Percentiles rank a stretch among this genome's conserved stretches.
These are phyloP conservation scores for Alternaria hordeiaustralica DNA, from an alignment of 2,329 filamentous ascomycete species.

Conservation along the genomic window DNA sequence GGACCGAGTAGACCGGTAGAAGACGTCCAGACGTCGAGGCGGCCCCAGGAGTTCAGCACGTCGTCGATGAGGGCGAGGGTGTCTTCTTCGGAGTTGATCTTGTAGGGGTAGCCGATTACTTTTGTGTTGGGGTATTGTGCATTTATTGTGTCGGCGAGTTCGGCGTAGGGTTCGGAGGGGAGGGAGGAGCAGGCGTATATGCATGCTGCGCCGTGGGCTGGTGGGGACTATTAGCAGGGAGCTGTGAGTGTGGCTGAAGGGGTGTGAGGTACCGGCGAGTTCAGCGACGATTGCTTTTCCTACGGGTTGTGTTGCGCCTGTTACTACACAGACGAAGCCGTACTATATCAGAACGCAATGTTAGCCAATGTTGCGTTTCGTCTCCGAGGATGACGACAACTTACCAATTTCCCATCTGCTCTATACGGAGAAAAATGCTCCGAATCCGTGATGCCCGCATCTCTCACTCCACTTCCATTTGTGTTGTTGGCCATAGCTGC, in stretches of 20 bases:
- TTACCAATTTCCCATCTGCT: conserved; percentile 63
- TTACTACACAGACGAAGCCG: conserved; percentile 70
- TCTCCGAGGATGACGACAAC: conserved; percentile 9
- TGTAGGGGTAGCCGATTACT: conserved; percentile 67
- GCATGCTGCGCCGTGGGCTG: conserved; percentile 68
- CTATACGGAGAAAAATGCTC: conserved; percentile 65
- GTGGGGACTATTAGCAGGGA: neutral
- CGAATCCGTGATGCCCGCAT: conserved; percentile 34
- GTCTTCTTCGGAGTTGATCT: conserved; percentile 64
- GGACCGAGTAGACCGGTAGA: conserved; percentile 65
- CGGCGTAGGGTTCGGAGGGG: conserved; percentile 51
- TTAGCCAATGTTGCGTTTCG: neutral
- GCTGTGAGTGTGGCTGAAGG: neutral
- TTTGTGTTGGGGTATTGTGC: conserved; percentile 61
- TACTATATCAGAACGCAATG: conserved; percentile 51
- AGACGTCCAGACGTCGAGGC: conserved; percentile 65
- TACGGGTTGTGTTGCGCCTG: conserved; percentile 66
- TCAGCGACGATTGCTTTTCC: conserved; percentile 66
- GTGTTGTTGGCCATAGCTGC: neutral
- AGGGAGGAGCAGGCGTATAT: conserved; percentile 65
- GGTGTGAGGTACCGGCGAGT: conserved; percentile 58
- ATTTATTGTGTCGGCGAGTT: conserved; percentile 52
- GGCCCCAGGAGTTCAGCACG: conserved; percentile 65
- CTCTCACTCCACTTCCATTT: conserved; percentile 4
- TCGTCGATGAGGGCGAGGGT: conserved; percentile 68